A percentile compares a stretch with the other conserved stretches of the same genome.
These are phyloP conservation scores for Albugo candida DNA, from an alignment of 352 stramenopile genomes.

Conservation along the genomic window DNA sequence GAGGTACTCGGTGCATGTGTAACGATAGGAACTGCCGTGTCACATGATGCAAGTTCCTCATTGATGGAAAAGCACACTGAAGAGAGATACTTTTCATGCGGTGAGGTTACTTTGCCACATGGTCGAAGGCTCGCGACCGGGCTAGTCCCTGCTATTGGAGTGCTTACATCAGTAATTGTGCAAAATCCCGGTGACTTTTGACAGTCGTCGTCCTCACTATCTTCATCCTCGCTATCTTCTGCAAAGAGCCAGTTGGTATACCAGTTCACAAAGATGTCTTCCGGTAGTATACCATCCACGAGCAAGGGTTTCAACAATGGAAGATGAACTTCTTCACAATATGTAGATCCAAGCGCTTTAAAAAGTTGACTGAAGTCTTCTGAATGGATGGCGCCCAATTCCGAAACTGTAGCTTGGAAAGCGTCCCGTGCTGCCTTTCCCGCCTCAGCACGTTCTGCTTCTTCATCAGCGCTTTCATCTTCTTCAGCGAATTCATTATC, in stretches of 20 bases:
- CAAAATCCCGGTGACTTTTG: background rate
- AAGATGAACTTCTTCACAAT: constrained; percentile 30
- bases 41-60: too few relatives aligned
- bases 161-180: too few relatives aligned
- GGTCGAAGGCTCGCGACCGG: too few relatives aligned
- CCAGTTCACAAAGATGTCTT: constrained; percentile 34
- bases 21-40: too few relatives aligned
- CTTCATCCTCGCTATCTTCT: constrained; percentile 25
- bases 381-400: constrained; percentile 13
- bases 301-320: constrained; percentile 17
- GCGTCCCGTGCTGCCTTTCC: constrained; percentile 20
- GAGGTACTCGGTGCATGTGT: too few relatives aligned
- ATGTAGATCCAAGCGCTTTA: constrained; percentile 31
- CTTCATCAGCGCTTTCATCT: constrained; percentile 30
- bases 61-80: too few relatives aligned
- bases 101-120: too few relatives aligned
- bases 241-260: constrained; percentile 43
- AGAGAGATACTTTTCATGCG: too few relatives aligned
- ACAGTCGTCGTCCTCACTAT: constrained; percentile 4
- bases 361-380: constrained; percentile 34
- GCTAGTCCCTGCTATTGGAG: too few relatives aligned
- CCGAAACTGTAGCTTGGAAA: constrained; percentile 19
- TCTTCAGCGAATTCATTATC: constrained; percentile 32
- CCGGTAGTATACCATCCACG: constrained; percentile 26
- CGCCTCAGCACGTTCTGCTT: constrained; percentile 45